phyloP scores from a whole-genome alignment of 2,329 filamentous ascomycete species.

The Ophiosphaerella herpotricha region DNA sequence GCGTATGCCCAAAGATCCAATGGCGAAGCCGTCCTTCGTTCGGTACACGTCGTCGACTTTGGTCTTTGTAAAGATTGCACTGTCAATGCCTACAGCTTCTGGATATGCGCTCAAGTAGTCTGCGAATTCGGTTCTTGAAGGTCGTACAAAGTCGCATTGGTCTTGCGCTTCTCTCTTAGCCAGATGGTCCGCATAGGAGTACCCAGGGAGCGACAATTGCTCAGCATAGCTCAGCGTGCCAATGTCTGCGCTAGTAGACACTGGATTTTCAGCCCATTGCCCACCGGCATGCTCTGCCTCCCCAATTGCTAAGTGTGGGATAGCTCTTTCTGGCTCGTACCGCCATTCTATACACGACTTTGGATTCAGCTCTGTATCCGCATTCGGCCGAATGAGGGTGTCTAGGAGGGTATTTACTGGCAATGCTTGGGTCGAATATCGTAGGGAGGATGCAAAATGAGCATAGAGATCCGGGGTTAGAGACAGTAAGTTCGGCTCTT shows the following conservation, averaged over 20 bases:
- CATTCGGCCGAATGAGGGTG: constrained; percentile 62
- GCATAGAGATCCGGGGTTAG: constrained; percentile 57
- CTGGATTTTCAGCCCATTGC: constrained; percentile 63
- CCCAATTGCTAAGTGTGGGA: constrained; percentile 61
- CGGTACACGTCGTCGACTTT: constrained; percentile 52
- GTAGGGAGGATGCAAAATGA: constrained; percentile 63
- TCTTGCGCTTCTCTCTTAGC: constrained; percentile 44
- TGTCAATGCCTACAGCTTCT: constrained; percentile 56
- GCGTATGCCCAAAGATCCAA: constrained; percentile 56
- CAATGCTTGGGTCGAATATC: constrained; percentile 65
- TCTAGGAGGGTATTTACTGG: constrained; percentile 65
- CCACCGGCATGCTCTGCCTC: constrained; percentile 58
- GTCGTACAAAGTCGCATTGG: constrained; percentile 58
- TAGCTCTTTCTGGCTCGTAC: constrained; percentile 54
- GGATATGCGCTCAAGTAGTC: constrained; percentile 62
- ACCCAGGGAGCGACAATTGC: constrained; percentile 64
- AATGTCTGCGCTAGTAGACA: constrained; percentile 59
- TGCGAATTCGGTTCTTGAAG: constrained; percentile 59
- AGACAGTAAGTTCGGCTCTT: constrained; percentile 54
- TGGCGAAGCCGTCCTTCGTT: constrained; percentile 53
- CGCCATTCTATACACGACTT: constrained; percentile 61
- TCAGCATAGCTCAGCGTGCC: constrained; percentile 66
- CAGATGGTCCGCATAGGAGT: constrained; percentile 61
- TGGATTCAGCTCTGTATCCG: constrained; percentile 60
- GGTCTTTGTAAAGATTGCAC: constrained; percentile 51